Evolutionary conservation across 768 basidiomycete species (phyloP).

Genomic region (Leccinum obscurum): DNA sequence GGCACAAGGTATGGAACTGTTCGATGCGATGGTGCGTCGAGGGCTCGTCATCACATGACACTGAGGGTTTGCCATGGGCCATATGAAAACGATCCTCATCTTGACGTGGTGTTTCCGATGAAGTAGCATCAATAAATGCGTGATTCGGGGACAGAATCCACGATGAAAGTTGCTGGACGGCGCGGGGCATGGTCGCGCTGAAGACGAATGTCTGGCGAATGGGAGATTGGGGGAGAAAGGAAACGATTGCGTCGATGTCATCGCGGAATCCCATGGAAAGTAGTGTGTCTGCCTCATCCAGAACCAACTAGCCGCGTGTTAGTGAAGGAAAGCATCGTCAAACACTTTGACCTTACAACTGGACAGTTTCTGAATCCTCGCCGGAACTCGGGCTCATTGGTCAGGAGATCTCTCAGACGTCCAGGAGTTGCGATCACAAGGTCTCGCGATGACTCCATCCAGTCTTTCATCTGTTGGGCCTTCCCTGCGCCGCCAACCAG

Average conservation of each 20-base stretch:
- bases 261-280: conserved; percentile 91
- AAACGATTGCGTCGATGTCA: conserved; percentile 74
- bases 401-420: conserved; percentile 71
- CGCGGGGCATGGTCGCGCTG: conserved; percentile 79
- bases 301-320: conserved; percentile 58
- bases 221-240: conserved; percentile 57
- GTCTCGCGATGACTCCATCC: conserved; percentile 63
- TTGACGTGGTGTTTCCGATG: conserved; percentile 37
- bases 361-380: conserved; percentile 54
- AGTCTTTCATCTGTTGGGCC: conserved; percentile 64
- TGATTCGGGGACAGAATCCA: conserved; percentile 60
- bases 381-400: conserved; percentile 54
- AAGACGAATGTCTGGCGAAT: conserved; percentile 90
- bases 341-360: conserved; percentile 46
- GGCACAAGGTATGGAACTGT: conserved; percentile 80
- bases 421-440: conserved; percentile 93
- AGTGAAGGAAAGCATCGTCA: not conserved
- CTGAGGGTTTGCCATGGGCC: not conserved
- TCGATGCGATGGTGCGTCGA: conserved; percentile 75
- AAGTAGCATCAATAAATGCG: conserved; percentile 71
- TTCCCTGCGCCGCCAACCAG: conserved; percentile 79
- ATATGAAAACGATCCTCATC: not conserved
- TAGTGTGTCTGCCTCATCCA: conserved; percentile 92
- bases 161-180: conserved; percentile 70
- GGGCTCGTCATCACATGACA: conserved; percentile 10